Base-by-base conservation (phyloP, 768 basidiomycete species). In the Neoboletus brunneissimus region DNA sequence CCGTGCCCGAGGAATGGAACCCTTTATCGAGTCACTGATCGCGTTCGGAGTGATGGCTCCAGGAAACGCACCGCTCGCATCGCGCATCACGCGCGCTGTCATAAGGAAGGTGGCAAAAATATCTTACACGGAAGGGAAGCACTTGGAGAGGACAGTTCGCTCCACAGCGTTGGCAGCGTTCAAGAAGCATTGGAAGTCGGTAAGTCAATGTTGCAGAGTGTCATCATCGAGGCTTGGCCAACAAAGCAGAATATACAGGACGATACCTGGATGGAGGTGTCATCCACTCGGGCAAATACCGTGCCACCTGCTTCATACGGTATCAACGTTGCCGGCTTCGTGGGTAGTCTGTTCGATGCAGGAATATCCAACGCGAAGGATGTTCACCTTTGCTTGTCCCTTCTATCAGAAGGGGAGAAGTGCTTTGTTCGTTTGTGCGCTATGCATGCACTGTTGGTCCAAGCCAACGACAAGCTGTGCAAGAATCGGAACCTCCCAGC, bases 401-500 rank as follows among this genome's bases (percentile, higher is more conserved):
- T 67, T 11, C 55, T 76, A 0, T n/a, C 51, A 22, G 52, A 59
- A 16, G 68, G 63, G 25, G 55, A 59, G 12, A 59, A 59, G 31
- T 27, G 60, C 38, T 61, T 71, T 37, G 62, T 71, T 20, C 66
- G 66, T 16, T 45, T 76, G 42, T 67, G 68, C 42, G 75, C 72
- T 4, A 71, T 72, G 58, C 75, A 75, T 20, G 74, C 74, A 0
- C 27, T 76, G 27, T 37, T 76, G 32, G 46, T 64, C 25, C 70
- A 70, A 48, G 66, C 71, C 47, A 69, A 73, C 47, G 64, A 70
- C 46, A 67, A 65, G 57, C 48, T 76, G 31, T 73, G 73, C 64
- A 69, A 68, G 47, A 56, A 41, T 22, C 64, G 62, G 25, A 59
- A 65, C 50, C 53, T 63, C 38, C 43, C 50, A 9, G 37, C 54